A percentile compares a stretch with the other conserved stretches of the same genome.
Evolutionary conservation across 2,329 filamentous ascomycete species (phyloP).

Genomic region (Ciborinia camelliae): DNA sequence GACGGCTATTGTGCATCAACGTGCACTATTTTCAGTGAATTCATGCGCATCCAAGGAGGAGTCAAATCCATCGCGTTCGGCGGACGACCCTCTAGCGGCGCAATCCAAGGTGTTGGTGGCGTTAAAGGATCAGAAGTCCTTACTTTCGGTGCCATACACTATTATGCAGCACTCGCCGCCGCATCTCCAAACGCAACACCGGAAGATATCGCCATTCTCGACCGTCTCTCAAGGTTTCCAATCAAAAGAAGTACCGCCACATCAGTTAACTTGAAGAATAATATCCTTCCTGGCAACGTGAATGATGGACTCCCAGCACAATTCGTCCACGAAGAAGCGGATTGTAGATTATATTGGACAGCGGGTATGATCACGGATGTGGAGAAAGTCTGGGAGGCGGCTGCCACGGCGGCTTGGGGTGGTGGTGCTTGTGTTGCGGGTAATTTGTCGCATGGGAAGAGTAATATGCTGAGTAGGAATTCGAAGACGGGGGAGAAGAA

Average conservation of each 20-base stretch:
- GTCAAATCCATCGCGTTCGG: conserved; percentile 58
- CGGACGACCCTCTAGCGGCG: conserved; percentile 51
- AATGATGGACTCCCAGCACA: conserved; percentile 48
- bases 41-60: conserved; percentile 50
- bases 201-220: conserved; percentile 22
- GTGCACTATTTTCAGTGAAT: conserved; percentile 55
- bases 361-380: conserved; percentile 50
- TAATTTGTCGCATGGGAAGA: conserved; percentile 24
- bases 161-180: conserved; percentile 22
- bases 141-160: conserved; percentile 26
- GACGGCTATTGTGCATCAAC: conserved; percentile 59
- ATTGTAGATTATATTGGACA: conserved; percentile 60
- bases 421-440: conserved; percentile 39
- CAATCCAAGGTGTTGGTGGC: conserved; percentile 65
- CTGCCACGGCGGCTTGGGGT: conserved; percentile 42
- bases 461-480: neutral
- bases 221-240: conserved; percentile 25
- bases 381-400: conserved; percentile 50
- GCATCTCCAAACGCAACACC: conserved; percentile 22
- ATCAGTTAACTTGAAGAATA: conserved; percentile 45
- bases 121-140: conserved; percentile 52
- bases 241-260: conserved; percentile 33
- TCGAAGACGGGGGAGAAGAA: conserved; percentile 7
- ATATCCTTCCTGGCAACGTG: conserved; percentile 34
- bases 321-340: conserved; percentile 58